A percentile compares a stretch with the other conserved stretches of the same genome.
phyloP scores from a whole-genome alignment of 495 filamentous ascomycete species.

The Umbilicaria muhlenbergii region DNA sequence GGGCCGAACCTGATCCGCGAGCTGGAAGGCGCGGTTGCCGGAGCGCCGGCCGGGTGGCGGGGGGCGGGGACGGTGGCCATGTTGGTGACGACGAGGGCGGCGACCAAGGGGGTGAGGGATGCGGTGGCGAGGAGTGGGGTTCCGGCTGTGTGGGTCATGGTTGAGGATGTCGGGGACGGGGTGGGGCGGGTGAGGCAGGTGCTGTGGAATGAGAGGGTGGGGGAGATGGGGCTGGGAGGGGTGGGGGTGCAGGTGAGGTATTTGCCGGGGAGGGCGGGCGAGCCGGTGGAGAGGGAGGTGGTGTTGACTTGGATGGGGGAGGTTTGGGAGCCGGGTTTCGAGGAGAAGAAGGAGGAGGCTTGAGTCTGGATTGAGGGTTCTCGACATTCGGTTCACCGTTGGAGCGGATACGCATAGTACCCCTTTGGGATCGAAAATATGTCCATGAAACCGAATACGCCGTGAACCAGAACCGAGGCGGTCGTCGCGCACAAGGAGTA shows the following conservation, averaged over 20 bases:
- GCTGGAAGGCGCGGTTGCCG: constrained; percentile 65
- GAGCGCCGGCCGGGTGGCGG: constrained; percentile 54
- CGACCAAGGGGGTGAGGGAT: constrained; percentile 42
- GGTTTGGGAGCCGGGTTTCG: constrained; percentile 4
- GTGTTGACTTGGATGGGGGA: constrained; percentile 8
- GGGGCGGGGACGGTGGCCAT: constrained; percentile 44
- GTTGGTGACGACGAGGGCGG: constrained; percentile 32
- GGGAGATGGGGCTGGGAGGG: constrained; percentile 44
- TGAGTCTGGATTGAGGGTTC: neutral
- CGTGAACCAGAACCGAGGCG: too few relatives aligned
- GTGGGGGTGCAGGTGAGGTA: constrained; percentile 46
- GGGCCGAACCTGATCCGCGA: constrained; percentile 61
- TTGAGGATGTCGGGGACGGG: constrained; percentile 22
- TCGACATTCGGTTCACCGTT: too few relatives aligned
- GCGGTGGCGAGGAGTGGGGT: constrained; percentile 47
- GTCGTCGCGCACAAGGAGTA: too few relatives aligned
- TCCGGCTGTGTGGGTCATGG: constrained; percentile 47
- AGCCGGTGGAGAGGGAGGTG: constrained; percentile 8
- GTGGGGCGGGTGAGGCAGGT: constrained; percentile 42
- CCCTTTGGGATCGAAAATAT: too few relatives aligned
- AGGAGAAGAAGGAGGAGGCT: neutral
- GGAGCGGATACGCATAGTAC: too few relatives aligned
- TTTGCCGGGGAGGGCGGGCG: constrained; percentile 1
- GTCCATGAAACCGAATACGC: too few relatives aligned
- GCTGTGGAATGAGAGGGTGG: constrained; percentile 53